Evolutionary conservation across 2,329 filamentous ascomycete genomes (phyloP).

Genomic region (Pseudopyricularia cyperi): DNA sequence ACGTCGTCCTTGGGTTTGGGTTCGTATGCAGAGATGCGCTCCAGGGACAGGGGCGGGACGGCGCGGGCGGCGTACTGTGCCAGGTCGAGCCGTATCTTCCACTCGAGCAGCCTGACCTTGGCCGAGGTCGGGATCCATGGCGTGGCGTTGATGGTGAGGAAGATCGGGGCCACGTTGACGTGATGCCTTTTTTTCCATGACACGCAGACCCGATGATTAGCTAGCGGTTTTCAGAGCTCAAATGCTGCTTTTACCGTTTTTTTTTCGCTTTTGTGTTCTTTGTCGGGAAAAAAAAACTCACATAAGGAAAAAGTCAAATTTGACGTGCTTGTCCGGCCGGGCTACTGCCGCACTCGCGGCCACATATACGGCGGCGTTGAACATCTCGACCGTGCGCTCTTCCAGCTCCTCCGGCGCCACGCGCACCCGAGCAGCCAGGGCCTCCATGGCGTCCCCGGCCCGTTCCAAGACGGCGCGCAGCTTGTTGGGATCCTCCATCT

Average conservation of each 20-base stretch:
- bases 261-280: not conserved
- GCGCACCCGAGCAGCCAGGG: constrained; percentile 43
- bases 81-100: constrained; percentile 67
- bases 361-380: constrained; percentile 44
- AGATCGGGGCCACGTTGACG: constrained; percentile 60
- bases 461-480: constrained; percentile 51
- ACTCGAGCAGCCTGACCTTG: constrained; percentile 64
- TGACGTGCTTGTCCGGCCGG: constrained; percentile 48
- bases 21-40: constrained; percentile 47
- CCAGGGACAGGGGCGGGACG: constrained; percentile 43
- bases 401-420: constrained; percentile 44
- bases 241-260: not conserved
- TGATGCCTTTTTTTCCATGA: constrained; percentile 46
- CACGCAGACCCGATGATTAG: too few relatives aligned
- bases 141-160: constrained; percentile 51
- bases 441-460: constrained; percentile 50
- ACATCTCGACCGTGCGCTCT: constrained; percentile 48
- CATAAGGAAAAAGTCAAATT: constrained; percentile 70
- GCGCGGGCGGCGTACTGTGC: constrained; percentile 59
- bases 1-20: constrained; percentile 33
- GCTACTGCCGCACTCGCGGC: constrained; percentile 41
- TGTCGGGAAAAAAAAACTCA: constrained; percentile 14
- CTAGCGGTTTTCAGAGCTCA: not conserved
- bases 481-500: constrained; percentile 44
- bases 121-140: constrained; percentile 44